Evolutionary conservation across 1,284 basidiomycete species (phyloP).

Genomic region (Tilletia indica): DNA sequence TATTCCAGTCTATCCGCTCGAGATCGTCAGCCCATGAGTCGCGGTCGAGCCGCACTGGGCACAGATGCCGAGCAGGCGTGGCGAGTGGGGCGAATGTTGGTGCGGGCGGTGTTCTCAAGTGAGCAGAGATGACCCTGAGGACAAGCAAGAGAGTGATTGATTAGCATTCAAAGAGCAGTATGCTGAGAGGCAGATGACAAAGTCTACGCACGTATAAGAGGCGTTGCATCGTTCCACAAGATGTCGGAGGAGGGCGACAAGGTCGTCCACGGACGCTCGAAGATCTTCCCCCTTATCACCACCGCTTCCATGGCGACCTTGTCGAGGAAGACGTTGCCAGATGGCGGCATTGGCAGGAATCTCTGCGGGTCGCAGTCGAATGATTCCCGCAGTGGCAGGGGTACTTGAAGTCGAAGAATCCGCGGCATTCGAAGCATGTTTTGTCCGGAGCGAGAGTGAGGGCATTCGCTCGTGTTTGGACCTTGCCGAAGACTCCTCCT

Average conservation of each 20-base stretch:
- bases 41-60: conserved; percentile 6
- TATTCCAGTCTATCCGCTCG: neutral
- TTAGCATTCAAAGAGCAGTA: no score
- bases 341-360: neutral
- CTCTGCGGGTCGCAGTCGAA: no score
- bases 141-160: neutral
- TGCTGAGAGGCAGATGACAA: neutral
- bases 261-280: neutral
- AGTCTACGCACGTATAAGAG: conserved; percentile 3
- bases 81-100: conserved; percentile 7
- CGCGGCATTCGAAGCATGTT: neutral
- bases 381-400: no score
- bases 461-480: neutral
- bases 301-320: neutral
- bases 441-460: neutral
- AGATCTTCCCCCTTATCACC: neutral
- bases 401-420: no score
- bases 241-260: conserved; percentile 7
- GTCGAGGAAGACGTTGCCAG: neutral
- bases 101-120: neutral
- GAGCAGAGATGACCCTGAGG: conserved; percentile 1
- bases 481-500: conserved; percentile 13
- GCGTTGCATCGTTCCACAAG: neutral
- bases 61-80: conserved; percentile 6
- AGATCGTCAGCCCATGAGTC: conserved; percentile 1